Percentiles rank a stretch among this genome's conserved stretches.
Conservation (phyloP, 192 early-diverging fungal species). For the Thamnidium elegans region DNA sequence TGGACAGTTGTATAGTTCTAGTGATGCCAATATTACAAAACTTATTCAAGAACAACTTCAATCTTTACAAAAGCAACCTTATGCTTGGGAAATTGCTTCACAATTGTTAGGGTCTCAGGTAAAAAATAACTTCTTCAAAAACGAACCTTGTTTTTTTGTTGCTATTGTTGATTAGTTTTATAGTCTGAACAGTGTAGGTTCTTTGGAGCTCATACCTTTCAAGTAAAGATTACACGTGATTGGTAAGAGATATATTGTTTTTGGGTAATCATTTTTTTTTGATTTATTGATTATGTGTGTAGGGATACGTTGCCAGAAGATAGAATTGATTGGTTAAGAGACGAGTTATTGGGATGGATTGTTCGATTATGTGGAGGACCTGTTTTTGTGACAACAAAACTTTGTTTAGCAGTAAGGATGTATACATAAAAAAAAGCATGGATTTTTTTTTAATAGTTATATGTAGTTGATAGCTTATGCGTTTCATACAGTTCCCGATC, state of each 20-base stretch:
- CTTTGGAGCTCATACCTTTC: conserved; percentile 59
- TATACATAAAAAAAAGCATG: not conserved
- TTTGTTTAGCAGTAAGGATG: conserved; percentile 51
- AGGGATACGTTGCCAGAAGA: conserved; percentile 53
- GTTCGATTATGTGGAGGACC: conserved; percentile 44
- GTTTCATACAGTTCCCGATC: conserved; percentile 41
- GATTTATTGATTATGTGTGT: not conserved
- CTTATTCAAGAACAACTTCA: conserved; percentile 53
- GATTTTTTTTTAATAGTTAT: not conserved
- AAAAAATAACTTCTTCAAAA: conserved; percentile 4
- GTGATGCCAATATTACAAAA: conserved; percentile 38
- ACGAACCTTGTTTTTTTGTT: too few species aligned
- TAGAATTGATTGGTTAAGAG: conserved; percentile 49
- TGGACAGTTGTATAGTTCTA: conserved; percentile 45
- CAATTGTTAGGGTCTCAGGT: conserved; percentile 48
- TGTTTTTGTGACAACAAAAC: conserved; percentile 48
- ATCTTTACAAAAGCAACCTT: conserved; percentile 45
- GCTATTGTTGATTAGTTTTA: not conserved
- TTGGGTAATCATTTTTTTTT: not conserved
- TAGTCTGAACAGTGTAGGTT: conserved; percentile 50
- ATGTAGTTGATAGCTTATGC: conserved; percentile 49
- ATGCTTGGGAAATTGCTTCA: conserved; percentile 56
- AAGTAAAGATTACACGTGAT: conserved; percentile 55
- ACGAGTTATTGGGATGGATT: conserved; percentile 46
- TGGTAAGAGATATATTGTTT: conserved; percentile 35